Base-by-base conservation (phyloP, 306 rosid species). In the Hippophae rhamnoides region DNA sequence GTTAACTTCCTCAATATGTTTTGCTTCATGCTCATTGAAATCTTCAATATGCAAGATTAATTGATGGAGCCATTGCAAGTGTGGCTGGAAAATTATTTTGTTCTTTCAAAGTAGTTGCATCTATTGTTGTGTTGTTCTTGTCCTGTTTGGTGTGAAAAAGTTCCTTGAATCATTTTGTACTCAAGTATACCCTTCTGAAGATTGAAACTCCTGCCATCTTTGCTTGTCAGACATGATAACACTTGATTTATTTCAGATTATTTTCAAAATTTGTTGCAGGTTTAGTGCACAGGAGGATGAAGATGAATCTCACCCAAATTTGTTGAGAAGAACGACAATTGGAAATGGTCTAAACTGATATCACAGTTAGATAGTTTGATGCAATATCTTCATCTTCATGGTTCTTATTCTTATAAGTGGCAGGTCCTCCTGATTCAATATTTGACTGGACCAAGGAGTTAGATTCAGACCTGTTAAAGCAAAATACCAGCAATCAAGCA, bases 211-310 rank as follows among this genome's bases (percentile, higher is more conserved):
- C 10, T 64, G 64, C 52, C 46, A 60, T 62, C 8, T 44, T 55
- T 52, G 54, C 11, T 50, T 7, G 18, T 12, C 50, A 13, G 12
- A 8, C 44, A 6, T 45, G 25, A 31, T 14, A 6, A 7, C 48
- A 43, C 48, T 49, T 40, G 56, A 1, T 50, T 13, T 18, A 0
- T 3, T 61, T 49, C 27, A 9, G 44, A 64, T 38, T 27, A 47
- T 13, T 13, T 41, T 5, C 18, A 26, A n/a, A 73, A 11, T 57
- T 50, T 64, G 38, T 55, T 44, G 61, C 69, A 92, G 97, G 79
- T 86, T 88, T 70, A 92, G 99, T 69, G 95, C 96, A 69, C 99
- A 75, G 67, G 99, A 92, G 60, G 99, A 92, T 72, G 99, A 92
- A 75, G 99, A 92, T 65, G 90, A 86, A n/a, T 13, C 82, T 73